Percentiles rank a stretch among this genome's conserved stretches.
Conservation (phyloP, 371 early-diverging fungal genomes). For the Capniomyces stellatus region DNA sequence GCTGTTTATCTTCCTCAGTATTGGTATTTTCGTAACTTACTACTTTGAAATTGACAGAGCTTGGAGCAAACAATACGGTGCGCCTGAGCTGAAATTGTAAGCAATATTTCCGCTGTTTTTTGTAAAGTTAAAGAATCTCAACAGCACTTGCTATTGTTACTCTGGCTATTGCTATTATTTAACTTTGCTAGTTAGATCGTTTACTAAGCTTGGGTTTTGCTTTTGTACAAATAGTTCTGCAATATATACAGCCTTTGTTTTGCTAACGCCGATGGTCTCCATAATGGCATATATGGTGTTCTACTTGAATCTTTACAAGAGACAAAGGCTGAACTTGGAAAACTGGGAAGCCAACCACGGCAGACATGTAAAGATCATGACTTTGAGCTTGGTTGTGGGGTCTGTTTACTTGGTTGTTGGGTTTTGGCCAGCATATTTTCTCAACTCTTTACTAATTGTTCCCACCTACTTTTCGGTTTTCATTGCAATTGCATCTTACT, state of each 20-base stretch:
- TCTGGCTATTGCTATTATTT: no score
- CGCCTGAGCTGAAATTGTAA: background rate
- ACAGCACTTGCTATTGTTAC: no score
- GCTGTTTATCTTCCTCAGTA: background rate
- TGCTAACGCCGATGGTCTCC: background rate
- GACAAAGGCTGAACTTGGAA: background rate
- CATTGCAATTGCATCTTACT: no score
- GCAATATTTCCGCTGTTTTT: background rate
- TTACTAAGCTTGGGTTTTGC: background rate
- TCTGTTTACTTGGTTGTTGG: background rate
- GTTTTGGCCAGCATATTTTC: background rate
- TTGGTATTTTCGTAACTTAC: background rate
- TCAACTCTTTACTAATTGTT: no score
- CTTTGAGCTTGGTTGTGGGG: background rate
- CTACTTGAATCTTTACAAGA: background rate
- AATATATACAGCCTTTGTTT: background rate
- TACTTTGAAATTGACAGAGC: slow-evolving; percentile 1
- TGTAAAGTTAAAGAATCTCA: no score
- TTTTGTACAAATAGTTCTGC: background rate
- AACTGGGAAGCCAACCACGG: slow-evolving; percentile 1
- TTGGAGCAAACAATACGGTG: background rate
- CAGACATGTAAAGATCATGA: background rate
- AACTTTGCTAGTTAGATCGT: no score
- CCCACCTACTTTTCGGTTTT: no score
- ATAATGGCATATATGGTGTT: background rate